Percentiles rank a stretch among this genome's conserved stretches.
Conservation (phyloP, 2,329 filamentous ascomycete species). For the Blastomyces gilchristii region DNA sequence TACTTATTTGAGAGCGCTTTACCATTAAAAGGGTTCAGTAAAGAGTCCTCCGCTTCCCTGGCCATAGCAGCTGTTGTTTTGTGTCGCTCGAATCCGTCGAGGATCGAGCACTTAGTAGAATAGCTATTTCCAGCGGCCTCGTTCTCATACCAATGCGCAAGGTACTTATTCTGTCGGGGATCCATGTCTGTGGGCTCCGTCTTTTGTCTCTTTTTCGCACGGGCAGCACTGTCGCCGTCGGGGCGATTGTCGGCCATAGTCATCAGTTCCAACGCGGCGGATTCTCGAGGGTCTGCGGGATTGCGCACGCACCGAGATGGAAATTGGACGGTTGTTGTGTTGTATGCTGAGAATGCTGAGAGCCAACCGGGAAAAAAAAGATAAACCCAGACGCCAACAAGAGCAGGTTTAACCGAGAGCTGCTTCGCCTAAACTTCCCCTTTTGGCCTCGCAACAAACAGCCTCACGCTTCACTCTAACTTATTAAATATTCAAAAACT, state of each 20-base stretch:
- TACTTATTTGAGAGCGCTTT: slow-evolving; percentile 69
- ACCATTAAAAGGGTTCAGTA: slow-evolving; percentile 77
- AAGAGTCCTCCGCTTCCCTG: slow-evolving; percentile 63
- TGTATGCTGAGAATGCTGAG: not conserved
- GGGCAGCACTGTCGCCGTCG: slow-evolving; percentile 40
- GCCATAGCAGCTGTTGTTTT: slow-evolving; percentile 70
- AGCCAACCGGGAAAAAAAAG: slow-evolving; percentile 16
- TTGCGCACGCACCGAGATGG: slow-evolving; percentile 12
- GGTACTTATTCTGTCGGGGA: slow-evolving; percentile 67
- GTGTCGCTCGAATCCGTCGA: slow-evolving; percentile 64
- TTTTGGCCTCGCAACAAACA: slow-evolving; percentile 1
- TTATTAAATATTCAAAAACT: not conserved
- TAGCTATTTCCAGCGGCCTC: slow-evolving; percentile 29
- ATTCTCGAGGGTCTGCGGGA: slow-evolving; percentile 12
- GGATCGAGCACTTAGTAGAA: slow-evolving; percentile 33
- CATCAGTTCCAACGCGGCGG: slow-evolving; percentile 10
- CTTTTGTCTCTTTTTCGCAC: slow-evolving; percentile 45
- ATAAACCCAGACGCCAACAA: slow-evolving; percentile 4
- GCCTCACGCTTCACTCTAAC: not conserved
- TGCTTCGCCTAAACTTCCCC: slow-evolving; percentile 17
- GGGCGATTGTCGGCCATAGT: slow-evolving; percentile 50
- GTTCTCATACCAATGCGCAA: slow-evolving; percentile 73
- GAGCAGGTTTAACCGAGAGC: slow-evolving; percentile 24
- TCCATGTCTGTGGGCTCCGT: slow-evolving; percentile 40
- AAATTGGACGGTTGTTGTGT: not conserved